Evolutionary conservation across 2,329 filamentous ascomycete species (phyloP).

Genomic region (Verticillium nubilum): DNA sequence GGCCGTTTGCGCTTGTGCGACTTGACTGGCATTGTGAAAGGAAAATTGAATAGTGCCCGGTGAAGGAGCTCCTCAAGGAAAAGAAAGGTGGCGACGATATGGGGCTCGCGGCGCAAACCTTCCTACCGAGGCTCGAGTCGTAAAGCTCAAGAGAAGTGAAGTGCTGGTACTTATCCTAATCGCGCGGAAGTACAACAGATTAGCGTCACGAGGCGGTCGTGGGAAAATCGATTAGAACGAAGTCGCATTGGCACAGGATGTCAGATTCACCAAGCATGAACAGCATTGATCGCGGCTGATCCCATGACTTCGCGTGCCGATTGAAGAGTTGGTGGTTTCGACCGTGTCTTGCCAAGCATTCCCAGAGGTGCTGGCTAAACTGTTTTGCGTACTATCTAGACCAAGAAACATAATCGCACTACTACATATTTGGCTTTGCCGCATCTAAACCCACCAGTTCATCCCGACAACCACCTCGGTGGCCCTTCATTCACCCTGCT

Average conservation of each 20-base stretch:
- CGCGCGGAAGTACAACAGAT: neutral
- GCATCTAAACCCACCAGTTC: no score
- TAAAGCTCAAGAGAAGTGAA: neutral
- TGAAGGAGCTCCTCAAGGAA: neutral
- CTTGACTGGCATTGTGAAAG: constrained; percentile 17
- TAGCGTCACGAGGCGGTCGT: neutral
- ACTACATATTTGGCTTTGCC: no score
- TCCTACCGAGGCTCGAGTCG: neutral
- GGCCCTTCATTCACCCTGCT: no score
- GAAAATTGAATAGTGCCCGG: neutral
- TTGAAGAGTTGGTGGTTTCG: neutral
- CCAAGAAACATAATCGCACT: neutral
- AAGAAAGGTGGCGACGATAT: neutral
- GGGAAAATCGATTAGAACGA: neutral
- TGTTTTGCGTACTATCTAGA: neutral
- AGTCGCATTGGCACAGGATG: neutral
- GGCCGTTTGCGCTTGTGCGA: constrained; percentile 31
- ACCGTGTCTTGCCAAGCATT: neutral
- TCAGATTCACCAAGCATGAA: neutral
- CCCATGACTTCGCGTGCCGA: neutral
- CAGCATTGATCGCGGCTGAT: neutral
- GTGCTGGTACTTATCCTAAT: neutral
- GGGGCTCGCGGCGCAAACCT: neutral
- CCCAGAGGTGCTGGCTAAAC: neutral
- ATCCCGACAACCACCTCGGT: no score